Evolutionary conservation across 2,329 filamentous ascomycete species (phyloP).

Genomic region (Ascochyta pisi): DNA sequence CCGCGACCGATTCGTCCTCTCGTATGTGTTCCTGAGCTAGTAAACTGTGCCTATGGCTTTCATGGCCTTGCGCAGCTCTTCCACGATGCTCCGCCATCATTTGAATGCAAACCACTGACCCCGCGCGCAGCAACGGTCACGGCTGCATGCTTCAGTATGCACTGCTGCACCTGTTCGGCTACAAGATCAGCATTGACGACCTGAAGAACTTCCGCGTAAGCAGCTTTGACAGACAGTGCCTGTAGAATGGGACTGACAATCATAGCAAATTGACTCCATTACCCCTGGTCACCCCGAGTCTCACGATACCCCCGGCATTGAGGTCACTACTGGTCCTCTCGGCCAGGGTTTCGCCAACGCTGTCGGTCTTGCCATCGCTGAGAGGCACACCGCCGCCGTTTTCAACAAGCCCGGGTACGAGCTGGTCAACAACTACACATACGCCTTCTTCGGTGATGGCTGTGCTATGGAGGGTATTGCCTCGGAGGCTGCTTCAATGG

Average conservation of each 20-base stretch:
- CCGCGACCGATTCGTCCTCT: conserved; percentile 98
- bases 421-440: conserved; percentile 96
- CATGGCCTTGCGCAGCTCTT: conserved; percentile 12
- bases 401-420: conserved; percentile 98
- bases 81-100: conserved; percentile 23
- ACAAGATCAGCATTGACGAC: conserved; percentile 84
- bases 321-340: conserved; percentile 97
- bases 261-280: conserved; percentile 73
- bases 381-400: conserved; percentile 85
- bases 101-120: conserved; percentile 23
- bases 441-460: conserved; percentile 94
- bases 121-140: conserved; percentile 82
- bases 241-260: conserved; percentile 1
- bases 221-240: conserved; percentile 50
- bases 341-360: conserved; percentile 98
- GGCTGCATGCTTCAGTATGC: conserved; percentile 99
- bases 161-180: conserved; percentile 95
- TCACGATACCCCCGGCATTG: conserved; percentile 94
- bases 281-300: conserved; percentile 96
- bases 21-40: conserved; percentile 70
- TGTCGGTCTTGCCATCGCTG: conserved; percentile 95
- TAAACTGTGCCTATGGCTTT: background rate
- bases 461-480: conserved; percentile 99
- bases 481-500: conserved; percentile 87
- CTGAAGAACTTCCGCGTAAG: conserved; percentile 95